These are phyloP conservation scores for Stromatinia cepivora DNA, from an alignment of 2,329 filamentous ascomycete species.

Conservation along the genomic window DNA sequence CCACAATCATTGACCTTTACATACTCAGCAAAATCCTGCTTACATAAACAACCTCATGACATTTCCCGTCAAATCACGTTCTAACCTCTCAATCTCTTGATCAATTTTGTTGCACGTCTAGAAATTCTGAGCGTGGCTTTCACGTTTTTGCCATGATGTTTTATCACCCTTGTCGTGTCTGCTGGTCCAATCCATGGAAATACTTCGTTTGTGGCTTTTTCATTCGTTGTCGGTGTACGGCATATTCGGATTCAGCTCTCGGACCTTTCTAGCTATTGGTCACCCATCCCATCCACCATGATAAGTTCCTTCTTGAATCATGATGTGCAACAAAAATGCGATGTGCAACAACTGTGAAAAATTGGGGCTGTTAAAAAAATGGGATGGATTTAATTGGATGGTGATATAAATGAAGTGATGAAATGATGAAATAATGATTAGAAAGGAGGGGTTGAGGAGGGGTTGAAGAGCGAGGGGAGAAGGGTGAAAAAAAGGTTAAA, in stretches of 20 bases:
- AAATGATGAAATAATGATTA: too few species aligned
- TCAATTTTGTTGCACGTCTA: constrained; percentile 21
- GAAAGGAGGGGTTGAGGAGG: too few species aligned
- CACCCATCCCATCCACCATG: too few species aligned
- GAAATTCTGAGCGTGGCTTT: constrained; percentile 21
- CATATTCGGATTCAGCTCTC: background rate
- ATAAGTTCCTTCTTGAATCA: too few species aligned
- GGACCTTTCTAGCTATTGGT: background rate
- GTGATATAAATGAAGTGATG: too few species aligned
- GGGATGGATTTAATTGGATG: background rate
- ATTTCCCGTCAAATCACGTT: background rate
- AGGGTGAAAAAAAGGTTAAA: background rate
- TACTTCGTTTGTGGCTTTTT: too few species aligned
- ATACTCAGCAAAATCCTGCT: background rate
- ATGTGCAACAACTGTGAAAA: constrained; percentile 15
- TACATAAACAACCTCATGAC: constrained; percentile 8
- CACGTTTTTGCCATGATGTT: constrained; percentile 25
- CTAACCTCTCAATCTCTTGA: background rate
- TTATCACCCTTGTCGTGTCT: background rate
- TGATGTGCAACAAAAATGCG: constrained; percentile 23
- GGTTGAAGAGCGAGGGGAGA: background rate
- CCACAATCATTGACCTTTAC: too few species aligned
- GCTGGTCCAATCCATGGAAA: background rate
- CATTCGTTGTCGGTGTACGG: constrained; percentile 1
- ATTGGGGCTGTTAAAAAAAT: background rate